Evolutionary conservation across 2,329 filamentous ascomycete species (phyloP), one percentile per base, ranked within the genome.

Genomic region (Fusarium citri): DNA sequence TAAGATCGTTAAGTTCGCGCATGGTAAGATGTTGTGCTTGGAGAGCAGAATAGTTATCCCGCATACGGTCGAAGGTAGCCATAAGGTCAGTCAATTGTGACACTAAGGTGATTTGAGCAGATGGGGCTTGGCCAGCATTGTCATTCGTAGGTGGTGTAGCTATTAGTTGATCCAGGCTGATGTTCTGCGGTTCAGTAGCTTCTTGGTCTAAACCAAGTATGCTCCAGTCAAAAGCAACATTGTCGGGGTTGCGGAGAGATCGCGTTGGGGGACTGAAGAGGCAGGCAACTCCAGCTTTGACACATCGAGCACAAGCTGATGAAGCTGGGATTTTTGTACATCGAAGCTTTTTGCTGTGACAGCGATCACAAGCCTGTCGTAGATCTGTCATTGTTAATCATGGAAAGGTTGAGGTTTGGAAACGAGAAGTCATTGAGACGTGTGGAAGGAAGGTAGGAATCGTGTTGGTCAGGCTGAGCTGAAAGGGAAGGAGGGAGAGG

Each of bases 301-400:
- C 66, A 64, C 83, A 85, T 30, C 83, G 79, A 11, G 76, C 76
- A 66, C 83, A 86, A 14, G 73, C 71, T 8, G 73, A 58, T 28
- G 77, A 77, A 1, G 79, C 79, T 0, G 76, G 61, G 28, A 78
- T 76, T 55, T 83, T 83, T 8, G 81, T 80, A 53, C 83, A 86
- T 72, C 79, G 78, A 15, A 85, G 76, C 71, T 85, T 85, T 41
- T 86, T 84, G 20, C 78, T 77, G 63, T 85, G 83, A 42, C 84
- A 85, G 42, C 83, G 76, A 71, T 83, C 81, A 63, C 81, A 84
- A 16, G 81, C 80, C 30, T 77, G 74, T 18, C 80, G 74, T 20
- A 76, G 75, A 16, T 76, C 71, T 47, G 71, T 37, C 66, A 75
- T 76, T 26, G 34, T 12, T 18, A 6, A 26, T 10, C 47, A 31